Percentiles rank a stretch among this genome's conserved stretches.
Evolutionary conservation across 78 protist species (phyloP).

Genomic region (Dictyostelium brefeldianum): DNA sequence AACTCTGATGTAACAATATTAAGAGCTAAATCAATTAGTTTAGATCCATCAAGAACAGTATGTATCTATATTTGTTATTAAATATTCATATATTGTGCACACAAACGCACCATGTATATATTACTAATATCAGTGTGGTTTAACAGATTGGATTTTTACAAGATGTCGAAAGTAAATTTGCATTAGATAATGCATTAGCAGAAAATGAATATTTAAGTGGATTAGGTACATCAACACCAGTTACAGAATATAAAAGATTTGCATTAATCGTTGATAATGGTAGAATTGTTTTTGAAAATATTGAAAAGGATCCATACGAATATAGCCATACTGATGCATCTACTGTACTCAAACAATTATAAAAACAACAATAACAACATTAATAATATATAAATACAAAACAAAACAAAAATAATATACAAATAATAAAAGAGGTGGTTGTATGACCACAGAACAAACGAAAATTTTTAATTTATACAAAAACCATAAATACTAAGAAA

Average conservation of each 20-base stretch:
- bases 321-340: conserved; percentile 19
- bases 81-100: background rate
- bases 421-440: too few relatives aligned
- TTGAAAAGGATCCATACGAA: conserved; percentile 18
- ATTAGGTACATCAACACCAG: conserved; percentile 6
- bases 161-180: conserved; percentile 35
- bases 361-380: background rate
- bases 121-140: too few relatives aligned
- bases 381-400: background rate
- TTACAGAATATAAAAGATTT: conserved; percentile 36
- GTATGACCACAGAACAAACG: too few relatives aligned
- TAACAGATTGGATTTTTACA: conserved; percentile 34
- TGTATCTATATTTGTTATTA: background rate
- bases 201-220: background rate
- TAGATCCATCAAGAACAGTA: conserved; percentile 38
- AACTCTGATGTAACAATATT: conserved; percentile 19
- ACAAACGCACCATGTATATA: too few relatives aligned
- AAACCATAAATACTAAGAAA: too few relatives aligned
- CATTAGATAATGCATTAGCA: background rate
- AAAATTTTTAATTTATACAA: too few relatives aligned
- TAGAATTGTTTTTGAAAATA: conserved; percentile 49
- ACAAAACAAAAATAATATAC: background rate
- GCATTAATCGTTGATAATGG: conserved; percentile 60
- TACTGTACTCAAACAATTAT: conserved; percentile 7
- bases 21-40: conserved; percentile 57